phyloP scores from a whole-genome alignment of 192 early-diverging fungal species.

The Coemansia sp. region DNA sequence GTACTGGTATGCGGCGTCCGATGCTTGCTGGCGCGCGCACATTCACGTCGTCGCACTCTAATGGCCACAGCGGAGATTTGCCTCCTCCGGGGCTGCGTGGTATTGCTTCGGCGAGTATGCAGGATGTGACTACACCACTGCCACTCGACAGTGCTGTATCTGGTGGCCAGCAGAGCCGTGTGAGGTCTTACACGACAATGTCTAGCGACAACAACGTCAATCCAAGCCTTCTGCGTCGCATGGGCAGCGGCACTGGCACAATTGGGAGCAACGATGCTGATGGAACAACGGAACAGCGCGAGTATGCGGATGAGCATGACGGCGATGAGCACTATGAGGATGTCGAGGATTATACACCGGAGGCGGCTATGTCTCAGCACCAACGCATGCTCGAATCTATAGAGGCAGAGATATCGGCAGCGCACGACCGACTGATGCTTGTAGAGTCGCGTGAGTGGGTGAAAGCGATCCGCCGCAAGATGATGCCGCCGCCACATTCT shows the following conservation, averaged over 20 bases:
- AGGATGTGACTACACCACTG: constrained; percentile 20
- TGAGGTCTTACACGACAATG: constrained; percentile 2
- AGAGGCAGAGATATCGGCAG: constrained; percentile 35
- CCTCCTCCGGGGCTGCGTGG: constrained; percentile 6
- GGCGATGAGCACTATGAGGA: constrained; percentile 17
- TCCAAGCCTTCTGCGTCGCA: constrained; percentile 1
- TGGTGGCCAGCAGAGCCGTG: background rate
- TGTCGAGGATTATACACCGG: background rate
- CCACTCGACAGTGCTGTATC: constrained; percentile 1
- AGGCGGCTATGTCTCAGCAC: constrained; percentile 1
- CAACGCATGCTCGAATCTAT: constrained; percentile 18
- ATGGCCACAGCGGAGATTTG: background rate
- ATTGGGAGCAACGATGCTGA: too few species aligned
- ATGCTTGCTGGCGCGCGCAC: constrained; percentile 10
- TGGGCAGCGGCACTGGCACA: constrained; percentile 2
- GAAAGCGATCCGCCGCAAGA: constrained; percentile 36
- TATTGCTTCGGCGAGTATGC: constrained; percentile 33
- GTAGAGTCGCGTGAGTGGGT: constrained; percentile 49
- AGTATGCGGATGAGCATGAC: constrained; percentile 6
- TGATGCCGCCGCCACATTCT: constrained; percentile 27
- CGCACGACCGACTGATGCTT: constrained; percentile 25
- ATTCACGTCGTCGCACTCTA: constrained; percentile 7
- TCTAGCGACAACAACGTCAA: constrained; percentile 2
- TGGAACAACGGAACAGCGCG: too few species aligned
- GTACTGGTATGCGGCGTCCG: background rate